Evolutionary conservation across 2,329 filamentous ascomycete genomes (phyloP).

Genomic region (Exophiala xenobiotica): DNA sequence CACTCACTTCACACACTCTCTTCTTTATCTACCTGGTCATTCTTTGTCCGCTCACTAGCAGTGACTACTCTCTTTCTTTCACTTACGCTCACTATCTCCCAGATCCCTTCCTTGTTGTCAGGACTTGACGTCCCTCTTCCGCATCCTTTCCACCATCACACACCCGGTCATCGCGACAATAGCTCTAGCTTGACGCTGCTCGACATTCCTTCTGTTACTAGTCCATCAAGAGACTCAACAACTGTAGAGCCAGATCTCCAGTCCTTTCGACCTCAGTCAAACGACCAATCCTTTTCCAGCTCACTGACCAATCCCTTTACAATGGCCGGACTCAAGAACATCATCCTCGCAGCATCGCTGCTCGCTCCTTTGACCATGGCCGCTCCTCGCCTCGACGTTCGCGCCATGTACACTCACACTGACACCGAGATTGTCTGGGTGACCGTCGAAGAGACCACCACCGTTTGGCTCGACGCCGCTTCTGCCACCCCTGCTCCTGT

Average conservation of each 20-base stretch:
- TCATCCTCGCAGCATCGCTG: constrained; percentile 27
- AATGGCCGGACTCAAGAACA: constrained; percentile 30
- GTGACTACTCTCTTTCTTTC: constrained; percentile 16
- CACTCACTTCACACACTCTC: constrained; percentile 11
- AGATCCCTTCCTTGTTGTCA: constrained; percentile 6
- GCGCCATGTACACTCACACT: constrained; percentile 20
- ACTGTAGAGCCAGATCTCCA: constrained; percentile 28
- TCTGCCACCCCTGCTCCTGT: constrained; percentile 10
- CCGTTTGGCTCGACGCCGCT: constrained; percentile 26
- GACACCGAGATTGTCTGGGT: constrained; percentile 27
- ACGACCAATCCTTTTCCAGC: not conserved
- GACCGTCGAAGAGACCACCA: constrained; percentile 29
- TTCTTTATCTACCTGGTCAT: constrained; percentile 17
- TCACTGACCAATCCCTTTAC: constrained; percentile 1
- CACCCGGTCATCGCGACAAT: constrained; percentile 22
- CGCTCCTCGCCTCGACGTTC: constrained; percentile 17
- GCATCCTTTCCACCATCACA: constrained; percentile 13
- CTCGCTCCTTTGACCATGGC: constrained; percentile 25
- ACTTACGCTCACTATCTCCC: constrained; percentile 1
- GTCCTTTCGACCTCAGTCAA: constrained; percentile 9
- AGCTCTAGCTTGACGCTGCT: constrained; percentile 4
- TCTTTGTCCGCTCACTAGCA: constrained; percentile 19
- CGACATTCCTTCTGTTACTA: constrained; percentile 15
- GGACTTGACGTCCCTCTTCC: constrained; percentile 21
- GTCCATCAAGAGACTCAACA: constrained; percentile 3